Conservation (phyloP, 164 flowering plant species). For the Euptelea pleiosperma region DNA sequence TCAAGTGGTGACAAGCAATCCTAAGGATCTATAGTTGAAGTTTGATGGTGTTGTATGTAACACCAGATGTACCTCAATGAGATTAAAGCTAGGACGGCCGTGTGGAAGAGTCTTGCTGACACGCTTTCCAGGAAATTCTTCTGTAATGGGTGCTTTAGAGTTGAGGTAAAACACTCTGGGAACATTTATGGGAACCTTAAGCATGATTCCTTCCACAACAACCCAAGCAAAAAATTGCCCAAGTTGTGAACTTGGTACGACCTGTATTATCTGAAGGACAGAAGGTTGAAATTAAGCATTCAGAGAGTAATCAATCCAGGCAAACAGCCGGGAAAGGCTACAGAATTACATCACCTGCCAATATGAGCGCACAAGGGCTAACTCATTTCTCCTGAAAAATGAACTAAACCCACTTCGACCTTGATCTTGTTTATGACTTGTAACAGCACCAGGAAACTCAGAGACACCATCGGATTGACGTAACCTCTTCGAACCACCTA, state of each 20-base stretch:
- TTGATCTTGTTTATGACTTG: slow-evolving; percentile 31
- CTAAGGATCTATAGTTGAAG: neutral
- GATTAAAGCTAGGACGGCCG: slow-evolving; percentile 63
- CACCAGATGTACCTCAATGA: slow-evolving; percentile 65
- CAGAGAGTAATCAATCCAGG: slow-evolving; percentile 11
- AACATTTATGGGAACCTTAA: slow-evolving; percentile 68
- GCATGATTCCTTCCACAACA: slow-evolving; percentile 82
- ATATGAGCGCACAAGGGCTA: slow-evolving; percentile 51
- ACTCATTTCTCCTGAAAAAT: slow-evolving; percentile 69
- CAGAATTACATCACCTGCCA: slow-evolving; percentile 73
- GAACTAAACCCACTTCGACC: slow-evolving; percentile 63
- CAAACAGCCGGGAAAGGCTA: slow-evolving; percentile 1
- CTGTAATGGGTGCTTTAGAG: slow-evolving; percentile 76
- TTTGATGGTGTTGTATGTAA: neutral
- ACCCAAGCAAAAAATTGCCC: slow-evolving; percentile 91
- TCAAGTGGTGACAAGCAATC: neutral
- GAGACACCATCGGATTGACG: slow-evolving; percentile 25
- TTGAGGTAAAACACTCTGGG: slow-evolving; percentile 93
- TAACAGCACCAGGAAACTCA: slow-evolving; percentile 21
- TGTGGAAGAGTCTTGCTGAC: slow-evolving; percentile 91
- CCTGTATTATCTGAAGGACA: slow-evolving; percentile 71
- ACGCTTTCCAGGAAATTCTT: slow-evolving; percentile 85
- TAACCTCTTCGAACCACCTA: slow-evolving; percentile 34
- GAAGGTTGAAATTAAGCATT: slow-evolving; percentile 10
- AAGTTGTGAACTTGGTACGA: slow-evolving; percentile 56